These are phyloP conservation scores for Phialocephala subalpina DNA, from an alignment of 2,329 filamentous ascomycete species.

Conservation along the genomic window DNA sequence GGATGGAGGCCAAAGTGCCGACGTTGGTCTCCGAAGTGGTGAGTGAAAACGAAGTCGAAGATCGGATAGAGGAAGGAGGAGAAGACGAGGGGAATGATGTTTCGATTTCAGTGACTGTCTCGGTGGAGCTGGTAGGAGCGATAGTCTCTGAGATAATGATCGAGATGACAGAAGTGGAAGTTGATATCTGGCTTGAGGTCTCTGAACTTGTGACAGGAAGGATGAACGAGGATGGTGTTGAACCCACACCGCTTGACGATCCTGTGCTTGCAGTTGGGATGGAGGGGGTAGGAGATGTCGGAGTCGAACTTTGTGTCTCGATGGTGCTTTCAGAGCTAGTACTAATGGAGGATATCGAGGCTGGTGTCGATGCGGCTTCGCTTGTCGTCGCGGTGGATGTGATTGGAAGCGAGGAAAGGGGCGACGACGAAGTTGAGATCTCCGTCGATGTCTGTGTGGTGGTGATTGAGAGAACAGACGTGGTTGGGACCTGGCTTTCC, in stretches of 20 bases:
- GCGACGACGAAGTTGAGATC: neutral
- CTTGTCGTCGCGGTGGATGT: neutral
- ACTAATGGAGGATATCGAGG: neutral
- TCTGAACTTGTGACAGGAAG: too few relatives aligned
- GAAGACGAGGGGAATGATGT: neutral
- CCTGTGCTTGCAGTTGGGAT: neutral
- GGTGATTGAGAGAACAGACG: constrained; percentile 3
- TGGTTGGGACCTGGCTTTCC: neutral
- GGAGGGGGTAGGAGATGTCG: neutral
- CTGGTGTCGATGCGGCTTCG: neutral
- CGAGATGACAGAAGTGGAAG: too few relatives aligned
- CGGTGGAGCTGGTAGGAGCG: neutral
- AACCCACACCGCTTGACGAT: neutral
- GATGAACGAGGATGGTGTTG: neutral
- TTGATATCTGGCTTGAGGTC: too few relatives aligned
- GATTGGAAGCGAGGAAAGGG: neutral
- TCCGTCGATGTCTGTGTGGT: neutral
- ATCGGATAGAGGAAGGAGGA: neutral
- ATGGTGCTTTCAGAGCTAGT: neutral
- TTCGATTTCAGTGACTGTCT: neutral
- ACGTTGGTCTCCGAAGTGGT: constrained; percentile 1
- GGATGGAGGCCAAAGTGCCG: neutral
- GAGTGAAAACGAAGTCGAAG: neutral
- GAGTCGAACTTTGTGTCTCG: neutral
- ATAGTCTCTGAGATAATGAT: neutral